A percentile compares a stretch with the other conserved stretches of the same genome.
Conservation (phyloP, 805 yeast genomes). For the Wickerhamiella lipophila region DNA sequence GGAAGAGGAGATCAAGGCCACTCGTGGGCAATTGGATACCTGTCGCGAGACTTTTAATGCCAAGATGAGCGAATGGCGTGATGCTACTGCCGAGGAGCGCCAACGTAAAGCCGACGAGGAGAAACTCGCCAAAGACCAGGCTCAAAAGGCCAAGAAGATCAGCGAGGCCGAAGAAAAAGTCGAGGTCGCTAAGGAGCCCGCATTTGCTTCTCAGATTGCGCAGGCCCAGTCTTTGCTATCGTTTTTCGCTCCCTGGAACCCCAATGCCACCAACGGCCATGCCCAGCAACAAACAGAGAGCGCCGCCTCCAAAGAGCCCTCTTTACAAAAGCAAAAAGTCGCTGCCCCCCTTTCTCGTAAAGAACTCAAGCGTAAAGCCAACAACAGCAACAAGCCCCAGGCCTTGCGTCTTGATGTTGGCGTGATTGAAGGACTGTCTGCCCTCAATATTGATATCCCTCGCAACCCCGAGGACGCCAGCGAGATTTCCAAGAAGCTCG, state of each 20-base stretch:
- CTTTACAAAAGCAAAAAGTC: constrained; percentile 53
- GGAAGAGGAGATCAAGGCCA: constrained; percentile 53
- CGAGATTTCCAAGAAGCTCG: constrained; percentile 50
- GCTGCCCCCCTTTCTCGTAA: constrained; percentile 35
- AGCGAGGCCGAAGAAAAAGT: constrained; percentile 59
- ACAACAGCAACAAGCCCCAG: constrained; percentile 18
- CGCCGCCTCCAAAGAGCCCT: constrained; percentile 31
- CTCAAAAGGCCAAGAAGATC: constrained; percentile 38
- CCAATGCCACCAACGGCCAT: constrained; percentile 22
- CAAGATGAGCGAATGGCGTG: constrained; percentile 62
- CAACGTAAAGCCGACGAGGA: constrained; percentile 65
- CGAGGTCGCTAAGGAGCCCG: constrained; percentile 63
- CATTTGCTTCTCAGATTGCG: constrained; percentile 66
- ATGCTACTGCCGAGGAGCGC: constrained; percentile 54
- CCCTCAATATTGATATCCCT: constrained; percentile 69
- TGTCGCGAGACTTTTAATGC: constrained; percentile 52
- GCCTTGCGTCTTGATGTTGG: constrained; percentile 70
- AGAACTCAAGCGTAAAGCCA: constrained; percentile 35
- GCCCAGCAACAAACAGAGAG: constrained; percentile 19
- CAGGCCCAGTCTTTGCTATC: constrained; percentile 59
- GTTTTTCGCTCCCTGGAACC: constrained; percentile 59
- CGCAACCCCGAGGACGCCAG: constrained; percentile 58
- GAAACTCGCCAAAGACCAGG: constrained; percentile 45
- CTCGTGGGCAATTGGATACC: constrained; percentile 37
- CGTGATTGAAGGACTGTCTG: constrained; percentile 61